phyloP scores from a whole-genome alignment of 2,329 filamentous ascomycete species.

The Apiospora hydei region DNA sequence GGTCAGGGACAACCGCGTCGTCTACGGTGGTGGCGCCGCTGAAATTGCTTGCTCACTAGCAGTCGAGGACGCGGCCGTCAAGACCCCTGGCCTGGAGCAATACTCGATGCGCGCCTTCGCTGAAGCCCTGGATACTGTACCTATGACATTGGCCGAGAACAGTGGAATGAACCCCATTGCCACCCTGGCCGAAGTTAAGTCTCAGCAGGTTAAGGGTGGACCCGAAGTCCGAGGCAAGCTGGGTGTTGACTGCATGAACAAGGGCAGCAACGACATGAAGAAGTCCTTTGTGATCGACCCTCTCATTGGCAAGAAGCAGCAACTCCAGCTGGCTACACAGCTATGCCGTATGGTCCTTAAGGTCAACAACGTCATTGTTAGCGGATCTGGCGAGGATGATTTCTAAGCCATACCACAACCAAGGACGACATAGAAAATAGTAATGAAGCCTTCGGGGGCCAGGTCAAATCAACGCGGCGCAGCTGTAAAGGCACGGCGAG shows the following conservation, averaged over 20 bases:
- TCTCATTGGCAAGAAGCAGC: slow-evolving; percentile 96
- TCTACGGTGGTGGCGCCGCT: slow-evolving; percentile 95
- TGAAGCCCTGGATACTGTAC: slow-evolving; percentile 90
- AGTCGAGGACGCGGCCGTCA: slow-evolving; percentile 91
- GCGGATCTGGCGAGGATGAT: slow-evolving; percentile 85
- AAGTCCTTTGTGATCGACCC: slow-evolving; percentile 98
- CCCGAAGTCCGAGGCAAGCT: slow-evolving; percentile 64
- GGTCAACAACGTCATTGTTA: slow-evolving; percentile 95
- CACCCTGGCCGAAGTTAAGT: slow-evolving; percentile 93
- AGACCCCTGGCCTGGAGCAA: slow-evolving; percentile 96
- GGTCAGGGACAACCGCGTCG: slow-evolving; percentile 93
- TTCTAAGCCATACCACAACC: slow-evolving; percentile 62
- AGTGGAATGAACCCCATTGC: slow-evolving; percentile 95
- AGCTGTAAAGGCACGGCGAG: not conserved
- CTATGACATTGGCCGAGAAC: slow-evolving; percentile 97
- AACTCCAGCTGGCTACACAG: slow-evolving; percentile 94
- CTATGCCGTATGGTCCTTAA: slow-evolving; percentile 98
- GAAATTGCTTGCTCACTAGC: slow-evolving; percentile 97
- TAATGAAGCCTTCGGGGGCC: slow-evolving; percentile 17
- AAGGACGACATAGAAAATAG: slow-evolving; percentile 3
- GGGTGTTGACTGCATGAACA: slow-evolving; percentile 97
- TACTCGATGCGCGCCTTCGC: slow-evolving; percentile 99
- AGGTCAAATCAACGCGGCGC: slow-evolving; percentile 20
- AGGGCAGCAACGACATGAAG: slow-evolving; percentile 95
- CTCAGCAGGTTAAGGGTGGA: slow-evolving; percentile 85